A percentile compares a stretch with the other conserved stretches of the same genome.
phyloP scores from a whole-genome alignment of 352 stramenopile species.

The Thalassiosira mediterranea region DNA sequence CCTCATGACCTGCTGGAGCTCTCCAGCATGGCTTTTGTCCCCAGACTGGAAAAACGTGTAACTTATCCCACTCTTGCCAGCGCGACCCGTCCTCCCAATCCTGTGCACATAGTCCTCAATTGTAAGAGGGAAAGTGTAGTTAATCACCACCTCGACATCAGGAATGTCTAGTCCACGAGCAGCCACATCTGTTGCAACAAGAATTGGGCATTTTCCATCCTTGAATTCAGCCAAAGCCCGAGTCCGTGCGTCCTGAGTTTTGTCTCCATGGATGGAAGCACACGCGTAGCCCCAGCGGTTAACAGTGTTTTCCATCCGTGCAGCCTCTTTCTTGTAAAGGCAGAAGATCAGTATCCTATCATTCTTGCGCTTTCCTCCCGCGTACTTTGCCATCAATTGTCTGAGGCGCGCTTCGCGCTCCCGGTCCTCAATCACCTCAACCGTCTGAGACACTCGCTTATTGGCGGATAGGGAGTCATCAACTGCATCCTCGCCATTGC shows the following conservation, averaged over 20 bases:
- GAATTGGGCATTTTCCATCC: conserved; percentile 89
- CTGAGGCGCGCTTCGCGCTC: conserved; percentile 88
- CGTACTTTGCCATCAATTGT: conserved; percentile 91
- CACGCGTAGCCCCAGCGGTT: conserved; percentile 88
- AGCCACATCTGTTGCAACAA: conserved; percentile 97
- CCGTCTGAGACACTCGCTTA: conserved; percentile 93
- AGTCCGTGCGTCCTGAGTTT: conserved; percentile 90
- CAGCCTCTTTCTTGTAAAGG: conserved; percentile 98
- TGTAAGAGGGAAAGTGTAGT: conserved; percentile 97
- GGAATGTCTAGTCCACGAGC: conserved; percentile 96
- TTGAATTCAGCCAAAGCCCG: conserved; percentile 95
- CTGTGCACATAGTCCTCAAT: conserved; percentile 97
- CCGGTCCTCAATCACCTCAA: conserved; percentile 92
- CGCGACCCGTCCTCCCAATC: conserved; percentile 93
- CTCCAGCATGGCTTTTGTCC: conserved; percentile 95
- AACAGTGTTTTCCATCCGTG: conserved; percentile 93
- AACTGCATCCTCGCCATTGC: conserved; percentile 84
- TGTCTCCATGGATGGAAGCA: conserved; percentile 95
- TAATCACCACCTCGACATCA: conserved; percentile 95
- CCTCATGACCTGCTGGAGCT: conserved; percentile 95
- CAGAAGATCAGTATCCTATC: conserved; percentile 96
- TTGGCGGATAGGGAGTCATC: conserved; percentile 95
- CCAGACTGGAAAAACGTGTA: conserved; percentile 98
- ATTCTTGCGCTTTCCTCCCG: conserved; percentile 81
- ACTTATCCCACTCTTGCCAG: conserved; percentile 92